These are phyloP conservation scores for Pterocarpus santalinus DNA, from an alignment of 306 rosid genomes.

Conservation along the genomic window DNA sequence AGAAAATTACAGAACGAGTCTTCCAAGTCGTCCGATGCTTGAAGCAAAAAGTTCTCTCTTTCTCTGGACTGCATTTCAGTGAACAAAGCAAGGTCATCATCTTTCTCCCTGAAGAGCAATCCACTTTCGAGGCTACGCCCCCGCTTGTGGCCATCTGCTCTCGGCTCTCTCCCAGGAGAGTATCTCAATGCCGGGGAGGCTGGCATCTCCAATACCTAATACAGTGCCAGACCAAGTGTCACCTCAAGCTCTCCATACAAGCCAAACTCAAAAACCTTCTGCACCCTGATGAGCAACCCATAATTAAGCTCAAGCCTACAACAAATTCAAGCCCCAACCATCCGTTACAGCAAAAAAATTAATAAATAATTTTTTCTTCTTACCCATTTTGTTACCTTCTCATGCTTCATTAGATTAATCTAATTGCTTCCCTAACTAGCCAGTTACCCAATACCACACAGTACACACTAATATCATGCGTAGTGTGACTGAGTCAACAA, in stretches of 20 bases:
- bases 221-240: slow-evolving; percentile 41
- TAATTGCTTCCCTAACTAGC: slow-evolving; percentile 32
- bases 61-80: slow-evolving; percentile 78
- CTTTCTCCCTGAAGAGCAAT: slow-evolving; percentile 70
- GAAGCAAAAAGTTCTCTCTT: slow-evolving; percentile 80
- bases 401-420: slow-evolving; percentile 40
- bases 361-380: neutral
- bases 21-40: slow-evolving; percentile 75
- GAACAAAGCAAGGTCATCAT: slow-evolving; percentile 83
- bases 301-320: slow-evolving; percentile 35
- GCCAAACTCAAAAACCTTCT: slow-evolving; percentile 28
- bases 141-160: slow-evolving; percentile 69
- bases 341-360: slow-evolving; percentile 29
- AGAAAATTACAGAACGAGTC: slow-evolving; percentile 72
- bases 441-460: slow-evolving; percentile 31
- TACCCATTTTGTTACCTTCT: slow-evolving; percentile 16
- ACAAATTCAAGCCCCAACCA: slow-evolving; percentile 39
- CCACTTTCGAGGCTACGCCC: slow-evolving; percentile 81
- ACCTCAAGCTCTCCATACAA: slow-evolving; percentile 46
- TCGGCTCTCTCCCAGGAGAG: slow-evolving; percentile 76
- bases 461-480: slow-evolving; percentile 21
- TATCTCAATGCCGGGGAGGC: slow-evolving; percentile 80
- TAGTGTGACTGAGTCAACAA: slow-evolving; percentile 55
- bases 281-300: slow-evolving; percentile 40
- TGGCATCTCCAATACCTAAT: slow-evolving; percentile 67